phyloP scores from a whole-genome alignment of 164 flowering plant species.

The Umbilicus rupestris region DNA sequence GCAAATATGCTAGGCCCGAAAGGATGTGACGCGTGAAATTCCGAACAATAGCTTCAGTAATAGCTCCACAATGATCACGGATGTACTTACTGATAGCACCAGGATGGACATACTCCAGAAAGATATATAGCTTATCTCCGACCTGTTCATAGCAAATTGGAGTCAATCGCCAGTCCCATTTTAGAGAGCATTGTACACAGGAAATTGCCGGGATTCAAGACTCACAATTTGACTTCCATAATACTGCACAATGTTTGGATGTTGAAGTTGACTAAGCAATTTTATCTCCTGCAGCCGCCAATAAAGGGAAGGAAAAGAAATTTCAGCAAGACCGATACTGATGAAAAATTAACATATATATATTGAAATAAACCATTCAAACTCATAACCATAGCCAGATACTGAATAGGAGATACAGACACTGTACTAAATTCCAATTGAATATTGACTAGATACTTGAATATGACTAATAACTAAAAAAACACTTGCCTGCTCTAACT shows the following conservation, averaged over 20 bases:
- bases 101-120: constrained; percentile 78
- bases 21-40: constrained; percentile 86
- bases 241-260: constrained; percentile 89
- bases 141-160: constrained; percentile 29
- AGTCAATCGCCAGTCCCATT: not conserved
- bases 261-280: constrained; percentile 59
- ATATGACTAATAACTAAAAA: not conserved
- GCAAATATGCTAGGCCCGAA: constrained; percentile 79
- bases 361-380: not conserved
- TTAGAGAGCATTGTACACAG: not conserved
- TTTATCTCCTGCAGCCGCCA: constrained; percentile 60
- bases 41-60: constrained; percentile 75
- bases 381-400: not conserved
- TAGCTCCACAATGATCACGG: constrained; percentile 65
- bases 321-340: not conserved
- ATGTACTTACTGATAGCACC: constrained; percentile 74
- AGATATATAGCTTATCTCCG: constrained; percentile 65
- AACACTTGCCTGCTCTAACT: constrained; percentile 67
- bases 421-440: not conserved
- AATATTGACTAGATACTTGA: not conserved
- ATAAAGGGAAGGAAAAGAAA: constrained; percentile 2
- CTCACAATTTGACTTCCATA: constrained; percentile 85
- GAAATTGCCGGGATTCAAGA: too few species aligned
- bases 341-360: not conserved
- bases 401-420: not conserved